Percentiles rank a stretch among this genome's conserved stretches.
Evolutionary conservation across 371 early-diverging fungal species (phyloP).

Genomic region (Rhizopus microsporus): DNA sequence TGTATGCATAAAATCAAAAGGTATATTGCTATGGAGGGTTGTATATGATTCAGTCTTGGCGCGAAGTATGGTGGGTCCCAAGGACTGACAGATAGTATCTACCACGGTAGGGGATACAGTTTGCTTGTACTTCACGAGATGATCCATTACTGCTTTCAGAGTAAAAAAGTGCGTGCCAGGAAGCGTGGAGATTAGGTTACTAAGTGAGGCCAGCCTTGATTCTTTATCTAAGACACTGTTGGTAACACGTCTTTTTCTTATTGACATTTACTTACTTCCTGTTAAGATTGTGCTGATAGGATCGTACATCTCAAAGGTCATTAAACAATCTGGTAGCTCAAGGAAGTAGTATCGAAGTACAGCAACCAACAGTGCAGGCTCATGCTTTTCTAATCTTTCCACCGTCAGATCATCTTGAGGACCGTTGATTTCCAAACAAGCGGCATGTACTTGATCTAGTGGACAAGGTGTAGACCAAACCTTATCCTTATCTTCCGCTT

Average conservation of each 20-base stretch:
- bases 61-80: conserved; percentile 61
- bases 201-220: conserved; percentile 47
- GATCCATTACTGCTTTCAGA: conserved; percentile 43
- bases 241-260: not conserved
- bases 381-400: conserved; percentile 57
- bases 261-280: conserved; percentile 40
- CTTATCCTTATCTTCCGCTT: conserved; percentile 17
- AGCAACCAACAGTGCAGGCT: conserved; percentile 63
- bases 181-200: conserved; percentile 59
- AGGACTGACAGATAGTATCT: conserved; percentile 40
- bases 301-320: conserved; percentile 75
- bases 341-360: conserved; percentile 66
- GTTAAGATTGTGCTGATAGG: conserved; percentile 67
- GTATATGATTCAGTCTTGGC: conserved; percentile 50
- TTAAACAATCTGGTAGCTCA: conserved; percentile 70
- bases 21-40: conserved; percentile 57
- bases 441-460: conserved; percentile 63
- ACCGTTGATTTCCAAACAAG: conserved; percentile 61
- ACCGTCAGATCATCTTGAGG: conserved; percentile 52
- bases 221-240: conserved; percentile 22
- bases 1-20: conserved; percentile 49
- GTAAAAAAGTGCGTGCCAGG: conserved; percentile 58
- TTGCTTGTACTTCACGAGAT: conserved; percentile 42
- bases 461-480: conserved; percentile 67
- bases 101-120: conserved; percentile 7